Conservation (phyloP, 2,329 filamentous ascomycete species). For the Paecilomyces fulvus region DNA sequence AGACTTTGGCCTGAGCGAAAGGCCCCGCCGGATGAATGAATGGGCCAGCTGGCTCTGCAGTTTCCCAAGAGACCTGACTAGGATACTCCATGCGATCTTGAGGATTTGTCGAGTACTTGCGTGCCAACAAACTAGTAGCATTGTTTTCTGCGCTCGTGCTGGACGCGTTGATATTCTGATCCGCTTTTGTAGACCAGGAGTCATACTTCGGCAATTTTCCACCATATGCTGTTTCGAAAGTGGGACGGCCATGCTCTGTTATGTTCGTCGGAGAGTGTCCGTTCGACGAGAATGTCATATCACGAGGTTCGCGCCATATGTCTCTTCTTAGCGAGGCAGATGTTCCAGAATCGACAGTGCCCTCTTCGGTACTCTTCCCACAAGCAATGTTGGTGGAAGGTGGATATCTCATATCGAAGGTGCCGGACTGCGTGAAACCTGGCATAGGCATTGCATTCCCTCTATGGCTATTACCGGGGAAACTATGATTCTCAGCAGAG, state of each 20-base stretch:
- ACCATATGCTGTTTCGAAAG: neutral
- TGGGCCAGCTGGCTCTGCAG: neutral
- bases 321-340: no score
- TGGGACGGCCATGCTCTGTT: neutral
- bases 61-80: neutral
- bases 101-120: neutral
- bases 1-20: neutral
- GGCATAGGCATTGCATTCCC: neutral
- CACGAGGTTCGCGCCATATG: no score
- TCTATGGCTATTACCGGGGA: slow-evolving; percentile 1
- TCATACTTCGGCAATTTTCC: neutral
- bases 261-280: neutral
- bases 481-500: neutral
- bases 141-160: neutral
- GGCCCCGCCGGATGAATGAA: no score
- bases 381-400: neutral
- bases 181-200: neutral
- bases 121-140: neutral
- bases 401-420: neutral
- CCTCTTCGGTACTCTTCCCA: neutral
- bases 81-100: neutral
- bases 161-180: no score
- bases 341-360: no score
- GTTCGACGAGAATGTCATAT: no score
- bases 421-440: neutral